Evolutionary conservation across 768 basidiomycete genomes (phyloP).

Genomic region (Boletus rubroflammeus): DNA sequence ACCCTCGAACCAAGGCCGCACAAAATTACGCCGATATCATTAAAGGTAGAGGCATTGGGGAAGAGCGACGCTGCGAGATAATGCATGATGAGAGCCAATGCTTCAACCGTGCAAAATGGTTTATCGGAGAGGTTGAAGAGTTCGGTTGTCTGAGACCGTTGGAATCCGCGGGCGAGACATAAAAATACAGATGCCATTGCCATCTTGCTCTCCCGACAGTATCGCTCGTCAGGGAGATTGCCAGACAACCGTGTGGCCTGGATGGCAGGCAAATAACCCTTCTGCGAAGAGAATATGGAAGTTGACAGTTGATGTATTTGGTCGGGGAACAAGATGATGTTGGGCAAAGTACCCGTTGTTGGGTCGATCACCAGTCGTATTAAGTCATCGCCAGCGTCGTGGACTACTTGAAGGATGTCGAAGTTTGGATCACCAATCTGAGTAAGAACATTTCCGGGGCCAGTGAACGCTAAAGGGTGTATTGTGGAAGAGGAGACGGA

Average conservation of each 20-base stretch:
- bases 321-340: conserved; percentile 40
- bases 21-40: conserved; percentile 49
- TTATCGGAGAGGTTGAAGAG: conserved; percentile 24
- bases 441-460: conserved; percentile 22
- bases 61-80: conserved; percentile 44
- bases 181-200: conserved; percentile 41
- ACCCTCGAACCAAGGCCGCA: conserved; percentile 32
- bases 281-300: conserved; percentile 36
- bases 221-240: conserved; percentile 28
- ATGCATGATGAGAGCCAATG: conserved; percentile 43
- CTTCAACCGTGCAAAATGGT: conserved; percentile 32
- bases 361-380: conserved; percentile 32
- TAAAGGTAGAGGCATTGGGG: conserved; percentile 45
- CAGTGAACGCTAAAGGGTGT: conserved; percentile 14
- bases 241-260: conserved; percentile 21
- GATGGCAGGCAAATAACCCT: conserved; percentile 34
- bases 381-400: conserved; percentile 32
- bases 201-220: conserved; percentile 22
- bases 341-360: conserved; percentile 39
- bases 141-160: conserved; percentile 28
- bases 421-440: conserved; percentile 33
- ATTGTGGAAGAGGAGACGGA: conserved; percentile 21
- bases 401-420: conserved; percentile 35
- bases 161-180: conserved; percentile 44
- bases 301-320: conserved; percentile 34